Conservation (phyloP, 495 filamentous ascomycete species). For the Clavariopsis aquatica region DNA sequence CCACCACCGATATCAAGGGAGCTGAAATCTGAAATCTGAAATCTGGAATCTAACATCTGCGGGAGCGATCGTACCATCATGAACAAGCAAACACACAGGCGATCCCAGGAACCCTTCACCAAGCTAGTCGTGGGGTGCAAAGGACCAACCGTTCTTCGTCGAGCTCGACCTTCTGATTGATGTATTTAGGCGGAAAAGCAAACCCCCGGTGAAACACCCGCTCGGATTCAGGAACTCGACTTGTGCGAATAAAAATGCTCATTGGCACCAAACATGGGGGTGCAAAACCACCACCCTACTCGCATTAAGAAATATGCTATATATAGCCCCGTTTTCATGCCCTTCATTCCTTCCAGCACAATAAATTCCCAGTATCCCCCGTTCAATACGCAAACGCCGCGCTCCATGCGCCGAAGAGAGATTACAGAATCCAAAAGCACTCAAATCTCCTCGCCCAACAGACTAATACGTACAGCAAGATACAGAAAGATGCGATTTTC, state of each 20-base stretch:
- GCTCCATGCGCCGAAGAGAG: conserved; percentile 5
- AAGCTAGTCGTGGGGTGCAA: neutral
- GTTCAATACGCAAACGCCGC: neutral
- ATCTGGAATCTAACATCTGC: no score
- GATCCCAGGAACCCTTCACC: neutral
- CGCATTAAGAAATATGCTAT: conserved; percentile 14
- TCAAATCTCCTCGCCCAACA: neutral
- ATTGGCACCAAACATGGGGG: conserved; percentile 1
- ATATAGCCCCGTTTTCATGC: conserved; percentile 18
- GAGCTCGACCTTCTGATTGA: neutral
- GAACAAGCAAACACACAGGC: neutral
- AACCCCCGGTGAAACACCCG: neutral
- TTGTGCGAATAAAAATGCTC: neutral
- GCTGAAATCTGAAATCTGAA: neutral
- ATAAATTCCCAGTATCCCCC: neutral
- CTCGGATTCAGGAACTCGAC: neutral
- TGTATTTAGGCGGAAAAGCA: neutral
- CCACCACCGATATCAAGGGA: neutral
- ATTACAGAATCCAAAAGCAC: neutral
- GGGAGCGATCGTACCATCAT: neutral
- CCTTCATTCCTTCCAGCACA: neutral
- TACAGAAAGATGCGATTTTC: neutral
- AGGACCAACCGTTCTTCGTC: neutral
- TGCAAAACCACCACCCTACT: conserved; percentile 1
- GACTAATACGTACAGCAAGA: conserved; percentile 1